phyloP scores from a whole-genome alignment of 1,284 basidiomycete species.

The Apiotrichum montevideense region DNA sequence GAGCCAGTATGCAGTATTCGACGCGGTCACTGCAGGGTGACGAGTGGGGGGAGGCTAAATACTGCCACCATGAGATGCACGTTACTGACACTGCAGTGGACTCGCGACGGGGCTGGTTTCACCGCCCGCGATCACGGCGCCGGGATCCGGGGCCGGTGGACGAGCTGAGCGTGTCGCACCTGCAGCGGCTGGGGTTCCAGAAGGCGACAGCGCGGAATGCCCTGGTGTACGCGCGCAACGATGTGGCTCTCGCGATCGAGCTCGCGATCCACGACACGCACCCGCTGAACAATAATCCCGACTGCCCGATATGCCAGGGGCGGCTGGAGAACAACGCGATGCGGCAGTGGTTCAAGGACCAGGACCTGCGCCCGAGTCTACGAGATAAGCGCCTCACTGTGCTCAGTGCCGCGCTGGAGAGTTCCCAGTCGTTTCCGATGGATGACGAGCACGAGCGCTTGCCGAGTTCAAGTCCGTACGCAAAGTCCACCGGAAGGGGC shows the following conservation, averaged over 20 bases:
- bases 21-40: no score
- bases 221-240: conserved; percentile 4
- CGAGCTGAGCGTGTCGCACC: neutral
- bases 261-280: conserved; percentile 2
- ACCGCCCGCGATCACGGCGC: neutral
- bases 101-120: no score
- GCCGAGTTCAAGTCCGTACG: no score
- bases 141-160: neutral
- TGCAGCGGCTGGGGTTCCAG: neutral
- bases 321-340: neutral
- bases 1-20: no score
- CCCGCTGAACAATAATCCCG: neutral
- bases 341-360: conserved; percentile 3
- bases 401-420: neutral
- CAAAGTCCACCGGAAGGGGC: no score
- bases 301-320: conserved; percentile 1
- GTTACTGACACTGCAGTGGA: no score
- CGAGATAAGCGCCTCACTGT: neutral
- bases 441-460: no score
- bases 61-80: no score
- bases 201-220: conserved; percentile 3
- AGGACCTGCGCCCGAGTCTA: neutral
- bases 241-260: conserved; percentile 1
- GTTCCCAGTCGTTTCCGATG: neutral
- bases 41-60: no score